Conservation (phyloP, 2,329 filamentous ascomycete species). For the Calonectria henricotiae region DNA sequence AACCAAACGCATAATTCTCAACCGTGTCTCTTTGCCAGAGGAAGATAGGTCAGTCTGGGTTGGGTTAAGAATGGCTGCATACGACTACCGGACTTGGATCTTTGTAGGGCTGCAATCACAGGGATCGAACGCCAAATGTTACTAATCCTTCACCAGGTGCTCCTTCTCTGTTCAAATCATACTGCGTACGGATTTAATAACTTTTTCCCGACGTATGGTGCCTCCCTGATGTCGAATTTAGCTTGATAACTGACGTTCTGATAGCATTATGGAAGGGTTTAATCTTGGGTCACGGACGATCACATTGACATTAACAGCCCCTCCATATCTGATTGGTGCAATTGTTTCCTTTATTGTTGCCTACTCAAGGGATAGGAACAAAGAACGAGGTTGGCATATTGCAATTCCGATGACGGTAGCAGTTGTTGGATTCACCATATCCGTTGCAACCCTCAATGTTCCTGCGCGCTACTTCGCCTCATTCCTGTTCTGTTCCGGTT, state of each 20-base stretch:
- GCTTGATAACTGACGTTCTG: not conserved
- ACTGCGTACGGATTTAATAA: conserved; percentile 48
- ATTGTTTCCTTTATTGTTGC: conserved; percentile 39
- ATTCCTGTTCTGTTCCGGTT: conserved; percentile 44
- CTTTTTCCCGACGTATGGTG: conserved; percentile 46
- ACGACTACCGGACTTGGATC: conserved; percentile 49
- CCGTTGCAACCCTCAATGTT: conserved; percentile 44
- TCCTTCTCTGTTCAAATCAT: conserved; percentile 47
- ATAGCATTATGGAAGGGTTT: conserved; percentile 44
- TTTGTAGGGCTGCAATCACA: conserved; percentile 36
- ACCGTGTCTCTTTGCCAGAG: conserved; percentile 47
- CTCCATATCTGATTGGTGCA: conserved; percentile 49
- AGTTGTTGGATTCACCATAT: conserved; percentile 46
- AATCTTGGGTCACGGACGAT: conserved; percentile 42
- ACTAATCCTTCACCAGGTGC: conserved; percentile 18
- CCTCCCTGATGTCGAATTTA: not conserved
- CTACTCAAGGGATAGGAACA: conserved; percentile 44
- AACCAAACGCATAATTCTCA: conserved; percentile 38
- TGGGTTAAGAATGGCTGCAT: conserved; percentile 47
- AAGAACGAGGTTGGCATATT: conserved; percentile 47
- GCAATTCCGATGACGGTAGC: conserved; percentile 39
- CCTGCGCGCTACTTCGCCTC: conserved; percentile 44
- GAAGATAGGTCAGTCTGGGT: conserved; percentile 31
- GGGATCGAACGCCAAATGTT: not conserved
- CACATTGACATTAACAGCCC: conserved; percentile 50